Percentiles rank a stretch among this genome's conserved stretches.
phyloP scores from a whole-genome alignment of 768 basidiomycete genomes.

The Russula lepida region DNA sequence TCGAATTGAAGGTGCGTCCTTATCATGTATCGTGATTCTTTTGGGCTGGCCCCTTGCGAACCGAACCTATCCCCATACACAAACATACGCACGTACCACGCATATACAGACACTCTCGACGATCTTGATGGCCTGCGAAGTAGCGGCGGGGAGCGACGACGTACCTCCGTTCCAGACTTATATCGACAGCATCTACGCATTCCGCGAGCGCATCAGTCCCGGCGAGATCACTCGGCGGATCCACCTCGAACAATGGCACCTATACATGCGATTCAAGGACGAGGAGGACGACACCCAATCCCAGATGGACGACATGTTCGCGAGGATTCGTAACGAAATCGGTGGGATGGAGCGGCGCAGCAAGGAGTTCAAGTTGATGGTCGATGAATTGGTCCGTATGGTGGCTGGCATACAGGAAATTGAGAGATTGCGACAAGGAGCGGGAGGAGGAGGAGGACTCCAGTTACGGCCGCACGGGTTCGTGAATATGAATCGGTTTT shows the following conservation, averaged over 20 bases:
- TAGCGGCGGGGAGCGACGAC: slow-evolving; percentile 12
- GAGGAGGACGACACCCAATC: not conserved
- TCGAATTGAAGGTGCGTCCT: slow-evolving; percentile 19
- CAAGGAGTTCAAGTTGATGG: slow-evolving; percentile 13
- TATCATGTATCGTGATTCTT: not conserved
- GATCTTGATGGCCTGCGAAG: slow-evolving; percentile 18
- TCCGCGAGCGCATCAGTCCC: slow-evolving; percentile 17
- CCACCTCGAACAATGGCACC: slow-evolving; percentile 16
- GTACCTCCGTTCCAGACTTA: slow-evolving; percentile 5
- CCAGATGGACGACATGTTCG: slow-evolving; percentile 18
- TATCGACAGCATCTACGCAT: slow-evolving; percentile 4
- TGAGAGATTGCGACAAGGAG: not conserved
- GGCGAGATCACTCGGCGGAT: slow-evolving; percentile 17
- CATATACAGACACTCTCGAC: slow-evolving; percentile 13
- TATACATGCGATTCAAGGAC: not conserved
- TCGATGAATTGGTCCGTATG: slow-evolving; percentile 9
- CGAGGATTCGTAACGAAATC: slow-evolving; percentile 14
- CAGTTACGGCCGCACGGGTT: not conserved
- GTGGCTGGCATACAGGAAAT: slow-evolving; percentile 11
- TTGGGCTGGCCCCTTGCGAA: not conserved
- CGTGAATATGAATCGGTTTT: not conserved
- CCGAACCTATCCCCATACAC: not conserved
- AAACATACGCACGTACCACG: not conserved
- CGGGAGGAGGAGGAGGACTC: not conserved
- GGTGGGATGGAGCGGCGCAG: slow-evolving; percentile 10